phyloP scores from a whole-genome alignment of 1,139 yeast genomes.

The Saccharomycopsis crataegensis region DNA sequence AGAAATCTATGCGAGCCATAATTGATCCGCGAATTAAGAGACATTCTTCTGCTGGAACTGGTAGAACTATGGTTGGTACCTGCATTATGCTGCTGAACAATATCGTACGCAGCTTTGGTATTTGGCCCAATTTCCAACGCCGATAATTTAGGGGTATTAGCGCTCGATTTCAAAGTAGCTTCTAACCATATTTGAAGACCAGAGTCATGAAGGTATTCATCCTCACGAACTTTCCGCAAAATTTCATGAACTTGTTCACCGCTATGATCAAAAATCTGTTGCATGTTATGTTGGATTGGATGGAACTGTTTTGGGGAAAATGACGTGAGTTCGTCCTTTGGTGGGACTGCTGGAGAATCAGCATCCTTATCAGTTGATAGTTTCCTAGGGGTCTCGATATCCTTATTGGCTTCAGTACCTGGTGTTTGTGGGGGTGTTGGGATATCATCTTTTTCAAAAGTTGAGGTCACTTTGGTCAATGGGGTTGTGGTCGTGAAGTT shows the following conservation, averaged over 20 bases:
- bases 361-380: not conserved
- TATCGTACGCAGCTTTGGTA: constrained; percentile 16
- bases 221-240: constrained; percentile 14
- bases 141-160: not conserved
- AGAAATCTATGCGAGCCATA: constrained; percentile 16
- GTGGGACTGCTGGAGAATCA: constrained; percentile 19
- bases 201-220: constrained; percentile 16
- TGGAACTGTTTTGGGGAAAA: constrained; percentile 7
- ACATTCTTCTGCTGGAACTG: constrained; percentile 11
- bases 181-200: constrained; percentile 19
- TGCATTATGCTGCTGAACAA: constrained; percentile 3
- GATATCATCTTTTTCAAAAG: not conserved
- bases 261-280: constrained; percentile 5
- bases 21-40: constrained; percentile 16
- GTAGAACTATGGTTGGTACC: not conserved
- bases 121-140: constrained; percentile 14
- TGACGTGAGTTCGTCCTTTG: constrained; percentile 11
- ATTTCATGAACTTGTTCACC: constrained; percentile 16
- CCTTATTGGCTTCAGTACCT: not conserved
- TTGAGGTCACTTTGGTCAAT: not conserved
- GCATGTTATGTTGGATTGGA: constrained; percentile 14
- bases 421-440: constrained; percentile 1
- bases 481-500: constrained; percentile 2
- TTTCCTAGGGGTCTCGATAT: constrained; percentile 2
- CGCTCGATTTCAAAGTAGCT: constrained; percentile 8